Percentiles rank a stretch among this genome's conserved stretches.
These are phyloP conservation scores for Xerocomellus intermedius DNA, from an alignment of 768 basidiomycete species.

Conservation along the genomic window DNA sequence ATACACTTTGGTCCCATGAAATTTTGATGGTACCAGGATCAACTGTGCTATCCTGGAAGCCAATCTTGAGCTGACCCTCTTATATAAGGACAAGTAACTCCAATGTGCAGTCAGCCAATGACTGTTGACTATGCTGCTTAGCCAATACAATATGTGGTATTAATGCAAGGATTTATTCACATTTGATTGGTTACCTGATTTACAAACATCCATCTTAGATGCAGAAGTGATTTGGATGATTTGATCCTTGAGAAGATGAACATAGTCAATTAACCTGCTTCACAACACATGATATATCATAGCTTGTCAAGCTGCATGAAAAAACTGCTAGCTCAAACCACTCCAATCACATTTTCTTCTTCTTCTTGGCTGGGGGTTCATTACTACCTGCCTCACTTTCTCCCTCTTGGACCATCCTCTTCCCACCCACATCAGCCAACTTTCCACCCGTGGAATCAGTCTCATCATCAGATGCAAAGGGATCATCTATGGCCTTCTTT, in stretches of 20 bases:
- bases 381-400: conserved; percentile 32
- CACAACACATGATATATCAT: background rate
- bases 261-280: background rate
- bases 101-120: too few species aligned
- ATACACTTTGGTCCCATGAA: background rate
- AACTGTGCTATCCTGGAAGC: background rate
- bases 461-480: conserved; percentile 57
- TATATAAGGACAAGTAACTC: too few species aligned
- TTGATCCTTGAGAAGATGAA: background rate
- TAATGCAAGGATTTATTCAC: background rate
- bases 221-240: too few species aligned
- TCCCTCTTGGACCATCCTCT: conserved; percentile 22
- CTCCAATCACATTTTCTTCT: conserved; percentile 23
- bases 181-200: background rate
- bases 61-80: too few species aligned
- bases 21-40: background rate
- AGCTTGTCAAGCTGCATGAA: background rate
- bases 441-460: conserved; percentile 17
- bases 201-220: background rate
- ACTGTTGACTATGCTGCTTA: too few species aligned
- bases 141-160: too few species aligned
- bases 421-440: background rate
- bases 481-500: conserved; percentile 42
- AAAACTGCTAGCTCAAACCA: background rate
- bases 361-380: conserved; percentile 36